phyloP scores from a whole-genome alignment of 78 protist genomes.

The Salpingoeca rosetta region DNA sequence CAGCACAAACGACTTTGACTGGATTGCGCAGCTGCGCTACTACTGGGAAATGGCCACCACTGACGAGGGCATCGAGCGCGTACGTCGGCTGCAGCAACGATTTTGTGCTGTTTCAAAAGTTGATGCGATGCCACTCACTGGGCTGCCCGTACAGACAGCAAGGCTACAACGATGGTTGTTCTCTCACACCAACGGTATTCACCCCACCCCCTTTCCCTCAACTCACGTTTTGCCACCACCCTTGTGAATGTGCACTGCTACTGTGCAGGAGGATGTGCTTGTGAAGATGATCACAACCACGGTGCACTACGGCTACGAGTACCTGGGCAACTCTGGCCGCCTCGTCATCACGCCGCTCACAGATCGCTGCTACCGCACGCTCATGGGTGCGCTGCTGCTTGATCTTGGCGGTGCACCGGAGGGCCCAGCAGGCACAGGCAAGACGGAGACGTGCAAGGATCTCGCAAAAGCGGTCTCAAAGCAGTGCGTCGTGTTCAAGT shows the following conservation, averaged over 20 bases:
- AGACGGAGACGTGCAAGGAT: constrained; percentile 79
- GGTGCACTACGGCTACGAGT: constrained; percentile 63
- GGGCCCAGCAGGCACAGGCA: constrained; percentile 86
- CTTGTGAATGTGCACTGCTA: too few species aligned
- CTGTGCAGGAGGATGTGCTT: too few species aligned
- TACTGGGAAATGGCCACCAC: constrained; percentile 53
- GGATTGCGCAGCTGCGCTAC: constrained; percentile 67
- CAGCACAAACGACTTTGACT: constrained; percentile 44
- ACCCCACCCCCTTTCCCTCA: too few species aligned
- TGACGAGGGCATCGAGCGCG: too few species aligned
- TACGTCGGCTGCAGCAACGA: too few species aligned
- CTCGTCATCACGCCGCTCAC: constrained; percentile 80
- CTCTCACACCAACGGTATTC: too few species aligned
- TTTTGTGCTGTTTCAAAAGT: too few species aligned
- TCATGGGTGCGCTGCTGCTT: constrained; percentile 65
- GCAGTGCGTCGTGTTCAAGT: constrained; percentile 79
- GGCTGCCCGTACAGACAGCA: too few species aligned
- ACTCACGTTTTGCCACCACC: too few species aligned
- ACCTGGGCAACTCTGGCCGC: constrained; percentile 68
- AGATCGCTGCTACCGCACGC: constrained; percentile 63
- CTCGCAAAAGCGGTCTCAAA: constrained; percentile 66
- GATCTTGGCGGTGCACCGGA: constrained; percentile 77
- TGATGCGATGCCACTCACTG: too few species aligned
- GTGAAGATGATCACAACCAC: constrained; percentile 39
- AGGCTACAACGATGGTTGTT: too few species aligned